A percentile compares a stretch with the other conserved stretches of the same genome.
Conservation (phyloP, 2,329 filamentous ascomycete genomes). For the Fusarium caatingaense region DNA sequence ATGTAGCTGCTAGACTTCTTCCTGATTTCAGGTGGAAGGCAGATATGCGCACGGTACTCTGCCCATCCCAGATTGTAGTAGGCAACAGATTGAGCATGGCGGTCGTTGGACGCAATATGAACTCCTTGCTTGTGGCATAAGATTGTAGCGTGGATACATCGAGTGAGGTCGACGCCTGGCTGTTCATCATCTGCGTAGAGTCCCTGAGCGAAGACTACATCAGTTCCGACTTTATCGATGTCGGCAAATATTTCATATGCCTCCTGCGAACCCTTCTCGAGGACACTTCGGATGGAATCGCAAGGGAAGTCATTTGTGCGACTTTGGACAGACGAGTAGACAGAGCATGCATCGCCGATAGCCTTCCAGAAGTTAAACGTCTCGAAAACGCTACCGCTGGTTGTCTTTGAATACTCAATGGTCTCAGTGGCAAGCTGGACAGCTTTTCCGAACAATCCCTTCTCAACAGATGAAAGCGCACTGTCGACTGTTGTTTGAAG, state of each 20-base stretch:
- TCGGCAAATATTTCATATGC: conserved; percentile 73
- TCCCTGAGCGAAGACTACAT: conserved; percentile 58
- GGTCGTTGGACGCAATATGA: conserved; percentile 75
- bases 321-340: conserved; percentile 83
- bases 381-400: conserved; percentile 70
- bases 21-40: conserved; percentile 63
- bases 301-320: conserved; percentile 72
- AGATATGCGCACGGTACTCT: conserved; percentile 83
- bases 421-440: conserved; percentile 75
- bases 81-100: conserved; percentile 91
- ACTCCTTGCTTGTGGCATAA: conserved; percentile 90
- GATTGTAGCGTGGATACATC: conserved; percentile 77
- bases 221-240: conserved; percentile 71
- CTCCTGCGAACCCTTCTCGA: conserved; percentile 64
- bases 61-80: conserved; percentile 98
- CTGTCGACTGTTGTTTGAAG: conserved; percentile 90
- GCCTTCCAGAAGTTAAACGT: conserved; percentile 97
- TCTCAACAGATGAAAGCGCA: conserved; percentile 80
- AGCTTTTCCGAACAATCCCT: conserved; percentile 87
- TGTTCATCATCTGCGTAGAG: conserved; percentile 60
- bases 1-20: conserved; percentile 76
- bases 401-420: conserved; percentile 73
- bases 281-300: conserved; percentile 66
- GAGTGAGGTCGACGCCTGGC: conserved; percentile 63
- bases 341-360: conserved; percentile 85